Percentiles rank a stretch among this genome's conserved stretches.
Conservation (phyloP, 345 rosid genomes). For the Acer campestre region DNA sequence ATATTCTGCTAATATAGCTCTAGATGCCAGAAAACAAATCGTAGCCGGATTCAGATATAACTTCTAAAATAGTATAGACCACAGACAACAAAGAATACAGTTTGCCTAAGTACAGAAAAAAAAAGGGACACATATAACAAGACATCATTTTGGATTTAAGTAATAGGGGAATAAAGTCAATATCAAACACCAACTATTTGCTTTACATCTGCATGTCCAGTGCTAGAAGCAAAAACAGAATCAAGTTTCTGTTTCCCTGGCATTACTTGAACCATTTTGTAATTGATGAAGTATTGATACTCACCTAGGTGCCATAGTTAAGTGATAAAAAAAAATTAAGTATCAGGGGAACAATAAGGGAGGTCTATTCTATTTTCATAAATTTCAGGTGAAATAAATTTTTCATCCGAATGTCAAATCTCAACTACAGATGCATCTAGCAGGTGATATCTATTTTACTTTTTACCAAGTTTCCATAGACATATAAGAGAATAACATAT, state of each 20-base stretch:
- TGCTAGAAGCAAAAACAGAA: not conserved
- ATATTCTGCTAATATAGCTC: slow-evolving; percentile 92
- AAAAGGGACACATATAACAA: not conserved
- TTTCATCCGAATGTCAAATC: not conserved
- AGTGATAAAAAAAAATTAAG: not conserved
- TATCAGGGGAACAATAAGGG: not conserved
- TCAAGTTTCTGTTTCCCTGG: not conserved
- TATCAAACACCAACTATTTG: not conserved
- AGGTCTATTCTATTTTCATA: not conserved
- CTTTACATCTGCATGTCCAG: not conserved
- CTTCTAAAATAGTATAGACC: not conserved
- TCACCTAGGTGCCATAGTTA: not conserved
- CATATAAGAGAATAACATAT: not conserved
- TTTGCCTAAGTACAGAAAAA: not conserved
- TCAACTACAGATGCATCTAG: not conserved
- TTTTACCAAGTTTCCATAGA: too few relatives aligned
- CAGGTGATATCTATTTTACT: too few relatives aligned
- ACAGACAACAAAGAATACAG: not conserved
- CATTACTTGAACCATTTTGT: not conserved
- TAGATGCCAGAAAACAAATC: slow-evolving; percentile 31
- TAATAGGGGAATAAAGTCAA: not conserved
- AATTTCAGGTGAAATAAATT: not conserved
- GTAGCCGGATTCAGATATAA: not conserved
- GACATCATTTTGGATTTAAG: not conserved
- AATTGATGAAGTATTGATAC: not conserved